Evolutionary conservation across 2,329 filamentous ascomycete genomes (phyloP), one percentile per base, ranked within the genome.

Genomic region (Scedosporium minutisporum): DNA sequence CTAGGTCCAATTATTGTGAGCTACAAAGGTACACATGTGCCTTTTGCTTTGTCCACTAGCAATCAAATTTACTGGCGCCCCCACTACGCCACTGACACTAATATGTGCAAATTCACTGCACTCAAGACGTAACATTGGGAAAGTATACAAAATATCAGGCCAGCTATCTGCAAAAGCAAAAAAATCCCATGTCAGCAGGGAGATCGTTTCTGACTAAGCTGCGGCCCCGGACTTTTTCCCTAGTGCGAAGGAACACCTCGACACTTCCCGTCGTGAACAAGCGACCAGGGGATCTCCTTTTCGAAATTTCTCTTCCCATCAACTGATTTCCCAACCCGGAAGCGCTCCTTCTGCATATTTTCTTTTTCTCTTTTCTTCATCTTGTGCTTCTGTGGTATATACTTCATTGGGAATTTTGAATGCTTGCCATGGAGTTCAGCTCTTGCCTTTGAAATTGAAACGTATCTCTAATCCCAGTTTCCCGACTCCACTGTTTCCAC

Each of bases 401-500:
- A 33, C 27, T 38, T 41, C 55, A 58, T 18, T 38, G 27, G 27
- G 33, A 23, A 9, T 21, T 25, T 41, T 14, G 55, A 55, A 9
- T 21, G 48, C 60, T 42, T 61, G 60, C 27, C 48, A 61, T 61
- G 60, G 60, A 57, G 60, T 38, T 21, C 27, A 51, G 38, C 48
- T 10, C 23, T 42, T 57, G 46, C 23, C 48, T 61, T 61, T 61
- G 33, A 61, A 61, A 41, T 16, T 58, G 16, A 33, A 14, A 3
- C 23, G 25, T 57, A 55, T 61, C 18, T 25, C 29, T 29, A 18
- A 23, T 44, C 44, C n/a, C 25, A 38, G 29, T 33, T 41, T 44
- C 44, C 16, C 27, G 12, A 23, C 23, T 25, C 9, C 23, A 14
- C 46, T 48, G 27, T 55, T 55, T 42, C 60, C 33, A 33, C 53